These are phyloP conservation scores for Notholithocarpus densiflorus DNA, from an alignment of 306 rosid genomes.

Conservation along the genomic window DNA sequence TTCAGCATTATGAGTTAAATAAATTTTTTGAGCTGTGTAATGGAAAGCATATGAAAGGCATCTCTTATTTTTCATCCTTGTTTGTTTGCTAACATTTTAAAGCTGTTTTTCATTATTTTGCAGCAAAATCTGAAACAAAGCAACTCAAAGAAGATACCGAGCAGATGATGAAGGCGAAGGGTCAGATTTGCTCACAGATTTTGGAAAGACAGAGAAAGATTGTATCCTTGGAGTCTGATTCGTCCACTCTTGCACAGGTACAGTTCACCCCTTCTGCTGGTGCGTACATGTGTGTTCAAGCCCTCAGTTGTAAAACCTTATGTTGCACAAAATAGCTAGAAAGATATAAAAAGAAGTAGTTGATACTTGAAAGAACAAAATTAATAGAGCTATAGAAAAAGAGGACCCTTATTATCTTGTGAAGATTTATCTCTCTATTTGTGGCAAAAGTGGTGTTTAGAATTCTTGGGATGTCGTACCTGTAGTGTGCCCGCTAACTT, in stretches of 20 bases:
- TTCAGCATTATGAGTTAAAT: background rate
- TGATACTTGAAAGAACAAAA: background rate
- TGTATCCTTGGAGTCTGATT: slow-evolving; percentile 57
- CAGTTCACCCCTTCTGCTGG: slow-evolving; percentile 20
- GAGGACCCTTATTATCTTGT: background rate
- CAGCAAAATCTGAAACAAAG: slow-evolving; percentile 56
- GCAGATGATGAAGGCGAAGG: slow-evolving; percentile 46
- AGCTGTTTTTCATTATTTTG: slow-evolving; percentile 5
- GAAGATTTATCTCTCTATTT: background rate
- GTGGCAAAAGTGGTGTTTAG: background rate
- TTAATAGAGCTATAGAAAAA: background rate
- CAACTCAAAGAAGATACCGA: slow-evolving; percentile 51
- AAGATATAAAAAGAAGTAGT: background rate
- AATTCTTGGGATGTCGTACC: background rate
- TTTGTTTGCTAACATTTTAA: background rate
- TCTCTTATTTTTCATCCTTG: background rate
- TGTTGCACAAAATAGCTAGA: background rate
- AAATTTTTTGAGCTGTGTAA: background rate
- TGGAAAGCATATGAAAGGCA: too few species aligned
- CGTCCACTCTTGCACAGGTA: slow-evolving; percentile 72
- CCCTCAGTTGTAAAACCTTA: too few species aligned
- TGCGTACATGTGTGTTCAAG: background rate
- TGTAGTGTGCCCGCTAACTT: background rate
- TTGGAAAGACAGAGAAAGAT: slow-evolving; percentile 59
- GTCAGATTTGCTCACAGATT: slow-evolving; percentile 69